Evolutionary conservation across 768 basidiomycete species (phyloP).

Genomic region (Lyophyllum semitale): DNA sequence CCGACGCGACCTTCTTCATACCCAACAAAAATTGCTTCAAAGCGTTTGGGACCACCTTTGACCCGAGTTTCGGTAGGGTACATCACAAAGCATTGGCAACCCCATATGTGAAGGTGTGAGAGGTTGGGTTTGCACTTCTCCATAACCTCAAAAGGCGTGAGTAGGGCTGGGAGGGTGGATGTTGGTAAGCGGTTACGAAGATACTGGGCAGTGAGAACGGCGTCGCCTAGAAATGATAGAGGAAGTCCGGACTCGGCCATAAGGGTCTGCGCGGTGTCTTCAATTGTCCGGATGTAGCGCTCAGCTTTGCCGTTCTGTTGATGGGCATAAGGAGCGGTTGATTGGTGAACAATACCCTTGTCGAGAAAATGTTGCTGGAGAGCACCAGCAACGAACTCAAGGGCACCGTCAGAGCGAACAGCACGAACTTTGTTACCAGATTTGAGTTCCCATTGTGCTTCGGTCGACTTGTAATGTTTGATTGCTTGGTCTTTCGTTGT

Average conservation of each 20-base stretch:
- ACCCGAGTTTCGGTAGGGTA: constrained; percentile 20
- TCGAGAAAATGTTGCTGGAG: not conserved
- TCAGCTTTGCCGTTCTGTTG: constrained; percentile 34
- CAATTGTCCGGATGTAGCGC: constrained; percentile 26
- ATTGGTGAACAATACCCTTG: constrained; percentile 23
- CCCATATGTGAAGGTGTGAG: constrained; percentile 28
- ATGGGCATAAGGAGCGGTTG: constrained; percentile 29
- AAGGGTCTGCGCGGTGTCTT: constrained; percentile 20
- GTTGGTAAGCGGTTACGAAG: constrained; percentile 25
- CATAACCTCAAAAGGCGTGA: constrained; percentile 22
- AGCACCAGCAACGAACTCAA: constrained; percentile 11
- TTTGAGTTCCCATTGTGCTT: constrained; percentile 2
- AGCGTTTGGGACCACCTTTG: constrained; percentile 15
- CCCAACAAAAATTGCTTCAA: too few relatives aligned
- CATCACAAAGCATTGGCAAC: constrained; percentile 24
- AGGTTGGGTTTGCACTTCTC: constrained; percentile 26
- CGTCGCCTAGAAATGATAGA: constrained; percentile 23
- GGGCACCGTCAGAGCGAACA: constrained; percentile 19
- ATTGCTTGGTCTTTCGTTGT: constrained; percentile 3
- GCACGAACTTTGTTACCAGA: constrained; percentile 7
- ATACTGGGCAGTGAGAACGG: constrained; percentile 20
- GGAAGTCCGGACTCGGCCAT: constrained; percentile 24
- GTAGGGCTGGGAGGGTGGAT: constrained; percentile 18
- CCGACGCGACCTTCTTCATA: constrained; percentile 1
- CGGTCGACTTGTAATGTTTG: not conserved